Base-by-base conservation (phyloP, 306 rosid genomes). In the Sphenostylis stenocarpa region DNA sequence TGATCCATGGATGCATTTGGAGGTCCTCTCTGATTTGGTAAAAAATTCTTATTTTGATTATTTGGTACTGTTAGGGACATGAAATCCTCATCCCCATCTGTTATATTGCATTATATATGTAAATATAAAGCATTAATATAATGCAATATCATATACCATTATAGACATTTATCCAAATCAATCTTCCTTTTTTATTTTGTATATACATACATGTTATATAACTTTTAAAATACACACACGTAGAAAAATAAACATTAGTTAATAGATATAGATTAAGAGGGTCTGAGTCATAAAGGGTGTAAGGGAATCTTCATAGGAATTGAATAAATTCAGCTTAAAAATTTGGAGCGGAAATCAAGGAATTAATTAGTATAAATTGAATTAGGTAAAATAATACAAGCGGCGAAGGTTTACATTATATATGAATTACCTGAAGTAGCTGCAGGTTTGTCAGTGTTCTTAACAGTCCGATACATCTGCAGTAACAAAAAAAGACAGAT, bases 381-480 rank as follows among this genome's bases (percentile, higher is more conserved):
- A 62, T 70, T 82, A 70, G 82, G 56, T 70, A 52, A 51, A 81
- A 58, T 19, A 68, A 23, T 48, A 16, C 72, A 20, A 63, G 71
- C 60, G 5, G 43, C 31, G 9, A 60, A 14, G 69, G 19, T 67
- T 67, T 65, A 14, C 38, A 47, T n/a, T 15, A 31, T 31, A 61
- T 76, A 58, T 58, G 23, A 58, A 60, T 76, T 86, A 94, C 98
- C 98, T 79, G 96, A 88, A 78, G 96, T 90, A 79, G 88, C 88
- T 74, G 89, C 87, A 72, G 91, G 97, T 75, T 87, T 91, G 91
- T 91, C 98, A 77, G 98, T 90, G 82, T 88, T 94, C 87, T 90
- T 94, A 48, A 94, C 97, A 81, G 98, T 94, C 63, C 98, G 70
- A 85, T 90, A 94, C 98, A 94, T 94, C 98, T 91, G 91, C 77